Conservation (phyloP, 2,329 filamentous ascomycete genomes). For the Scedosporium minutisporum region DNA sequence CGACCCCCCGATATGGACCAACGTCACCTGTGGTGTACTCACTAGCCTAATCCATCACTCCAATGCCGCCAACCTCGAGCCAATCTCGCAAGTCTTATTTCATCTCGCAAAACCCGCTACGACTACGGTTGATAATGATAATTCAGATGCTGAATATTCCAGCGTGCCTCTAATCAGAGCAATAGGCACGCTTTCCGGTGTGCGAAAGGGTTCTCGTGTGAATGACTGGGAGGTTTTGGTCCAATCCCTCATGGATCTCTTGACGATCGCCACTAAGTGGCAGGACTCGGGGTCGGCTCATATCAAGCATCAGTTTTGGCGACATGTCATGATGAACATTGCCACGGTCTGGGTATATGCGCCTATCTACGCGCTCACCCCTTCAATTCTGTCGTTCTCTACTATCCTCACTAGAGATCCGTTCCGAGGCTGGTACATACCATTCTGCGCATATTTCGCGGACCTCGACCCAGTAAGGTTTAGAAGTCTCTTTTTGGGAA, state of each 20-base stretch:
- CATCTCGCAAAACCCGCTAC: slow-evolving; percentile 33
- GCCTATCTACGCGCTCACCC: slow-evolving; percentile 69
- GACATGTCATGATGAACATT: slow-evolving; percentile 43
- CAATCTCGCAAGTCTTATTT: slow-evolving; percentile 54
- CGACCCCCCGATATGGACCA: slow-evolving; percentile 42
- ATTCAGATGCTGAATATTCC: slow-evolving; percentile 11
- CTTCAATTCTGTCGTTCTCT: slow-evolving; percentile 56
- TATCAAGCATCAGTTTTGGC: slow-evolving; percentile 42
- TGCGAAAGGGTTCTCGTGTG: slow-evolving; percentile 72
- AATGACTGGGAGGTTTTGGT: slow-evolving; percentile 57
- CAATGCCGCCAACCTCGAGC: slow-evolving; percentile 60
- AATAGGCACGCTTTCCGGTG: slow-evolving; percentile 61
- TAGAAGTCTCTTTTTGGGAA: slow-evolving; percentile 63
- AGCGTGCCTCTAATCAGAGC: slow-evolving; percentile 42
- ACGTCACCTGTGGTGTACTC: slow-evolving; percentile 65
- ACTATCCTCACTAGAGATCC: slow-evolving; percentile 54
- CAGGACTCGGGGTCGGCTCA: slow-evolving; percentile 26
- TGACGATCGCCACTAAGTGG: slow-evolving; percentile 18
- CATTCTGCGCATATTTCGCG: slow-evolving; percentile 75
- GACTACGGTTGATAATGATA: slow-evolving; percentile 23
- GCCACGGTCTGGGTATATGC: slow-evolving; percentile 66
- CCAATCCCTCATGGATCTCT: slow-evolving; percentile 33
- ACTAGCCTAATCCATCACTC: slow-evolving; percentile 79
- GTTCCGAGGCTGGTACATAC: slow-evolving; percentile 65
- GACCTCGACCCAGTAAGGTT: slow-evolving; percentile 67